Evolutionary conservation across 331 rosid genomes (phyloP).

Genomic region (Cydonia oblonga): DNA sequence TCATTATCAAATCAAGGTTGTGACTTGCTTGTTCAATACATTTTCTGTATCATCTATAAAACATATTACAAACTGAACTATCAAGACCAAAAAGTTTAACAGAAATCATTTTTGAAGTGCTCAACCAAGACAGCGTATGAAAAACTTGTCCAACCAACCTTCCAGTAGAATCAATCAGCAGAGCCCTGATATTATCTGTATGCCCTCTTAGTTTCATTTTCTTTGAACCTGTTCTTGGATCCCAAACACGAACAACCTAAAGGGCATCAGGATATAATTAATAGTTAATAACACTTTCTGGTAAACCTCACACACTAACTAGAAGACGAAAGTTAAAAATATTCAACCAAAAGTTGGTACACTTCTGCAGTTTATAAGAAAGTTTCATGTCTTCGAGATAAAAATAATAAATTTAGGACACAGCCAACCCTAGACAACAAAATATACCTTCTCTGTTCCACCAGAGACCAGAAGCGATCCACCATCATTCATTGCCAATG

Average conservation of each 20-base stretch:
- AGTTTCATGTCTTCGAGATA: conserved; percentile 1
- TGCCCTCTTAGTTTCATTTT: conserved; percentile 90
- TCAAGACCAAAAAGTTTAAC: not conserved
- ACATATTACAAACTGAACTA: not conserved
- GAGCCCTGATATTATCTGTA: conserved; percentile 82
- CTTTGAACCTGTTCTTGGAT: conserved; percentile 90
- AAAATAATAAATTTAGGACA: conserved; percentile 4
- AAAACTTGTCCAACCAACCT: conserved; percentile 44
- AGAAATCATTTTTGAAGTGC: not conserved
- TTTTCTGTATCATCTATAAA: not conserved
- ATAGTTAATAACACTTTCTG: not conserved
- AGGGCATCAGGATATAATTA: conserved; percentile 11
- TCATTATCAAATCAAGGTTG: not conserved
- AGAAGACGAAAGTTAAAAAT: not conserved
- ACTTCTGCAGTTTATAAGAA: not conserved
- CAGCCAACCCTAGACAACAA: conserved; percentile 16
- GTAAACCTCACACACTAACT: not conserved
- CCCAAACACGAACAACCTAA: conserved; percentile 98
- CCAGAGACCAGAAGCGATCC: conserved; percentile 93
- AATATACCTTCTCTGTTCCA: conserved; percentile 91
- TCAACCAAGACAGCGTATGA: not conserved
- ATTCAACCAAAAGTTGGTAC: not conserved
- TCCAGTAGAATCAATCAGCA: conserved; percentile 88
- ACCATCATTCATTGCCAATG: conserved; percentile 81
- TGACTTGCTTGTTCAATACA: not conserved